Evolutionary conservation across 2,329 filamentous ascomycete species (phyloP).

Genomic region (Macrophomina phaseolina): DNA sequence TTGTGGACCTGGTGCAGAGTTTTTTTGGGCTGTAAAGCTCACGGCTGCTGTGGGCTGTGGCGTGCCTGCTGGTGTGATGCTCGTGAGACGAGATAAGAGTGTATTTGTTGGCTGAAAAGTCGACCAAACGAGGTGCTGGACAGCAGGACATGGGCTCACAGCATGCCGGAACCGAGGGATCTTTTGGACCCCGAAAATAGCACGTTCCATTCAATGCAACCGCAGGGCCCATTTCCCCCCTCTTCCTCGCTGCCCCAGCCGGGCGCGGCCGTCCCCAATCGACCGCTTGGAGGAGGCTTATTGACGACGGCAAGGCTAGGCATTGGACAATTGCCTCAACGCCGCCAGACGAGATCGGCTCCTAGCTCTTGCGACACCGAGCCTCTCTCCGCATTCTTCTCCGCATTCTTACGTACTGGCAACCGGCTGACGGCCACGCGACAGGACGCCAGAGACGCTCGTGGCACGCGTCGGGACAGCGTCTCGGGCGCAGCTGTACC

Average conservation of each 20-base stretch:
- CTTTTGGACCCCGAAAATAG: neutral
- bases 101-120: conserved; percentile 4
- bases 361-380: neutral
- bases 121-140: neutral
- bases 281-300: neutral
- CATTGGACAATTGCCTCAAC: neutral
- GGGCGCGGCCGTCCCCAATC: neutral
- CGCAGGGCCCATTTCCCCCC: neutral
- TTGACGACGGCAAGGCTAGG: too few species aligned
- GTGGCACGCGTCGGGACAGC: neutral
- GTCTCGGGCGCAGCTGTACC: neutral
- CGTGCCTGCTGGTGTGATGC: neutral
- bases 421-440: neutral
- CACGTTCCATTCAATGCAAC: neutral
- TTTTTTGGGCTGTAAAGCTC: neutral
- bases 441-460: neutral
- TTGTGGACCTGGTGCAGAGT: neutral
- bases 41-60: neutral
- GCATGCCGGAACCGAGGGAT: neutral
- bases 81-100: conserved; percentile 1
- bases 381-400: conserved; percentile 20
- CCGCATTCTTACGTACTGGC: conserved; percentile 24
- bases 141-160: neutral
- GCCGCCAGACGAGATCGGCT: neutral
- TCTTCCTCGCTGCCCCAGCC: neutral